Evolutionary conservation across 1,139 yeast genomes (phyloP).

Genomic region (Arxiozyma slooffiae): DNA sequence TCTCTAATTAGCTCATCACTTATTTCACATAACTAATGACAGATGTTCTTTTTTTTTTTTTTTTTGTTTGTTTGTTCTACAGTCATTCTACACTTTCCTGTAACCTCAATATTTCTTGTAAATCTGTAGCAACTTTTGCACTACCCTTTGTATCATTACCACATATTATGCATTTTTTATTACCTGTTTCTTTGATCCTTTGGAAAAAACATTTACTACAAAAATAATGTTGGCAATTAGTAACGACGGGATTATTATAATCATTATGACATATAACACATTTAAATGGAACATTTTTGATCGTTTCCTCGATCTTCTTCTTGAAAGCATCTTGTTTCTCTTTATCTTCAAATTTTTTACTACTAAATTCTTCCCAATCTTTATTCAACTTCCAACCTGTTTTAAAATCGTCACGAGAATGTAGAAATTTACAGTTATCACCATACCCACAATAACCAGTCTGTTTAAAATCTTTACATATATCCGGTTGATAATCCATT

Average conservation of each 20-base stretch:
- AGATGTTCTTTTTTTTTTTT: too few relatives aligned
- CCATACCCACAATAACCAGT: conserved; percentile 98
- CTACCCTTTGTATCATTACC: conserved; percentile 49
- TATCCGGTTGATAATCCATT: conserved; percentile 89
- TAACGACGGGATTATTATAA: conserved; percentile 49
- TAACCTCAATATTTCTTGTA: conserved; percentile 8
- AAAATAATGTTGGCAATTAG: conserved; percentile 57
- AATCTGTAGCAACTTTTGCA: conserved; percentile 22
- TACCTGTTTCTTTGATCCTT: conserved; percentile 35
- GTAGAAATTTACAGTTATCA: conserved; percentile 93
- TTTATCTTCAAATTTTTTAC: conserved; percentile 1
- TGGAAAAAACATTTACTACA: conserved; percentile 56
- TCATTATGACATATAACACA: conserved; percentile 56
- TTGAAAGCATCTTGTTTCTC: neutral
- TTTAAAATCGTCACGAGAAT: conserved; percentile 76
- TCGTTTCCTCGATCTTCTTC: conserved; percentile 11
- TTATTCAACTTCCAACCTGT: conserved; percentile 58
- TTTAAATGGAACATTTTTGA: conserved; percentile 44
- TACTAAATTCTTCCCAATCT: conserved; percentile 46
- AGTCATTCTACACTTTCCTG: too few relatives aligned
- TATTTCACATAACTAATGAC: too few relatives aligned
- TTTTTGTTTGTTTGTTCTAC: too few relatives aligned
- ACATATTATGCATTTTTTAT: conserved; percentile 49
- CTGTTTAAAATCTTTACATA: conserved; percentile 84
- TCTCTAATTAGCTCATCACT: too few relatives aligned